These are phyloP conservation scores for Tolypocladium cylindrosporum DNA, from an alignment of 2,329 filamentous ascomycete genomes.

Conservation along the genomic window DNA sequence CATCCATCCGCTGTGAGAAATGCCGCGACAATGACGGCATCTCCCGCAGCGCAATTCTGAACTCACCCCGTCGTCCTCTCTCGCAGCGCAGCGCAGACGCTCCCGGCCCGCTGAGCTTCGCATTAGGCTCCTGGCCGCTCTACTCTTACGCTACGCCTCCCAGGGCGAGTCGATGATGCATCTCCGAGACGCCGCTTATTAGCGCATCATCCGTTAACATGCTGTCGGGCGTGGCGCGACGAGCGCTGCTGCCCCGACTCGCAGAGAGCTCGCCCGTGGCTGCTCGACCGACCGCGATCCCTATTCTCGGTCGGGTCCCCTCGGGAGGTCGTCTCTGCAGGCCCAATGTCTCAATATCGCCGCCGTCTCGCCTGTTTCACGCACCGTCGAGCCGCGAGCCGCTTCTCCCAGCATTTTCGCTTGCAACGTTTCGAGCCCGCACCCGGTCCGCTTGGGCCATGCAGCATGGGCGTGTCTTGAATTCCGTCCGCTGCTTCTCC, in stretches of 20 bases:
- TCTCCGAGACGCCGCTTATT: conserved; percentile 10
- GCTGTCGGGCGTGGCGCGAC: conserved; percentile 39
- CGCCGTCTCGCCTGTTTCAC: not conserved
- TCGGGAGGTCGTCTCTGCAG: not conserved
- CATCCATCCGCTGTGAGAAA: conserved; percentile 13
- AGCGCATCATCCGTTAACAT: conserved; percentile 26
- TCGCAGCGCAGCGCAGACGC: not conserved
- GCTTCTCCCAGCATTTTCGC: not conserved
- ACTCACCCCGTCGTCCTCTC: conserved; percentile 5
- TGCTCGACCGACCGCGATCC: not conserved
- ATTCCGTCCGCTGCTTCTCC: conserved; percentile 21
- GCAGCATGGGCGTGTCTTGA: not conserved
- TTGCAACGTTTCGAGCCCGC: not conserved
- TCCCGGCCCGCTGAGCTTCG: not conserved
- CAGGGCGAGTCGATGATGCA: conserved; percentile 18
- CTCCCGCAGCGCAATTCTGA: conserved; percentile 13
- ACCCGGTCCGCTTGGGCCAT: not conserved
- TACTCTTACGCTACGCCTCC: not conserved
- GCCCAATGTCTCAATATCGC: not conserved
- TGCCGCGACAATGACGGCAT: conserved; percentile 25
- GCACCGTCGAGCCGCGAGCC: not conserved
- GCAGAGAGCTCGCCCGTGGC: conserved; percentile 2
- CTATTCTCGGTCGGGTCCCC: not conserved
- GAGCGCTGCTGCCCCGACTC: conserved; percentile 37
- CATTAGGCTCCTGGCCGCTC: not conserved